A percentile compares a stretch with the other conserved stretches of the same genome.
Conservation (phyloP, 768 basidiomycete genomes). For the Infundibulicybe gibba region DNA sequence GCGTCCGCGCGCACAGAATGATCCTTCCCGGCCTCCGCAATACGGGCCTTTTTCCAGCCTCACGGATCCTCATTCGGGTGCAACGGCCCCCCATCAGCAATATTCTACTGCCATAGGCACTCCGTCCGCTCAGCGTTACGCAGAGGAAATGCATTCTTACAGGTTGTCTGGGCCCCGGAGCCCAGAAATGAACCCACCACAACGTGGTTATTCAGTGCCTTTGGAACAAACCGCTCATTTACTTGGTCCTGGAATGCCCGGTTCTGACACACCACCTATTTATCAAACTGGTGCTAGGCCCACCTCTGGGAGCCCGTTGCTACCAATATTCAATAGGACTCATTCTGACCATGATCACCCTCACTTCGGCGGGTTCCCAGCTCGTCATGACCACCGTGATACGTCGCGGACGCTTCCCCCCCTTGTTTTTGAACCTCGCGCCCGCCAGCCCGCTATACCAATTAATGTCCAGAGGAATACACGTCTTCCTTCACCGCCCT, state of each 20-base stretch:
- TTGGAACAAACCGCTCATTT: constrained; percentile 35
- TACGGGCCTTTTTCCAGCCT: constrained; percentile 57
- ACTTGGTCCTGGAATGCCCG: constrained; percentile 56
- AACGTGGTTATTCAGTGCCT: constrained; percentile 21
- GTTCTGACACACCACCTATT: constrained; percentile 17
- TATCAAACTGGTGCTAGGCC: no score
- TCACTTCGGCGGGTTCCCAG: no score
- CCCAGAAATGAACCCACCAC: constrained; percentile 13
- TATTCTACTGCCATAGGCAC: background rate
- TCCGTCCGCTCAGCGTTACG: background rate
- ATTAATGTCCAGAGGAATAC: background rate
- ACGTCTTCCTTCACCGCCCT: background rate
- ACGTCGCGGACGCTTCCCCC: constrained; percentile 31
- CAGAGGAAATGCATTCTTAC: constrained; percentile 8
- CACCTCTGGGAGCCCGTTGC: no score
- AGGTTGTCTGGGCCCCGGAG: constrained; percentile 4
- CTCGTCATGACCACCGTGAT: no score
- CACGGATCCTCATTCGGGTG: constrained; percentile 24
- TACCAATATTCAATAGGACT: no score
- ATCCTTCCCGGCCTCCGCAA: constrained; percentile 52
- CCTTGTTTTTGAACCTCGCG: constrained; percentile 17
- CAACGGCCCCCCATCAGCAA: constrained; percentile 8
- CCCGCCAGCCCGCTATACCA: constrained; percentile 6
- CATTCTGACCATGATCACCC: no score
- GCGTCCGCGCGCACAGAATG: constrained; percentile 63